Percentiles rank a stretch among this genome's conserved stretches.
phyloP scores from a whole-genome alignment of 2,329 filamentous ascomycete species.

The Aspergillus sojae region DNA sequence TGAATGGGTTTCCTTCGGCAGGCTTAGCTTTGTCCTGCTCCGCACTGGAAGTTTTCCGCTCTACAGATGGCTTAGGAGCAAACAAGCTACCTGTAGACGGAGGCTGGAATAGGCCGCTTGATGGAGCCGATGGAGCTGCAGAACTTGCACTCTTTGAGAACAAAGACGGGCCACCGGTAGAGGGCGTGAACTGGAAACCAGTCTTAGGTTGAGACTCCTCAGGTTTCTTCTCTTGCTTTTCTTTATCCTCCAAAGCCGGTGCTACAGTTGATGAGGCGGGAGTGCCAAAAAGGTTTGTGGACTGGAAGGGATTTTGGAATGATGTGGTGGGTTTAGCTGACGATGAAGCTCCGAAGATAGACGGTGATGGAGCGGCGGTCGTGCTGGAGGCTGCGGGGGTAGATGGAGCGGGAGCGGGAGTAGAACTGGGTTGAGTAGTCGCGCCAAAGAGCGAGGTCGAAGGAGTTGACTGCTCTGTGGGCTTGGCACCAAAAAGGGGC shows the following conservation, averaged over 20 bases:
- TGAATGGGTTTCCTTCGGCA: conserved; percentile 24
- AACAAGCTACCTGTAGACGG: conserved; percentile 26
- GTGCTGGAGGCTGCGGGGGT: conserved; percentile 12
- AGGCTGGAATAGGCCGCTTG: conserved; percentile 22
- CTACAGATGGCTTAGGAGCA: conserved; percentile 20
- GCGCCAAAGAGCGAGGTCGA: conserved; percentile 34
- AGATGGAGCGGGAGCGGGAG: conserved; percentile 19
- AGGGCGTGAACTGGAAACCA: conserved; percentile 17
- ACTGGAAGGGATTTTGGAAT: conserved; percentile 27
- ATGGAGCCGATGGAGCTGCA: conserved; percentile 13
- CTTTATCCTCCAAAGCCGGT: conserved; percentile 16
- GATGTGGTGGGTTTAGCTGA: conserved; percentile 20
- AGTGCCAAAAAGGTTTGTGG: conserved; percentile 23
- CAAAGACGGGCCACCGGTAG: conserved; percentile 17
- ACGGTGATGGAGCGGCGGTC: conserved; percentile 17
- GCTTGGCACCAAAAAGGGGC: conserved; percentile 26
- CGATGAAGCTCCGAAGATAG: conserved; percentile 22
- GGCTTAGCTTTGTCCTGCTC: conserved; percentile 20
- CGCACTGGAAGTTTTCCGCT: conserved; percentile 8
- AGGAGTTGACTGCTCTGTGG: conserved; percentile 22
- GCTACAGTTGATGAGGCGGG: conserved; percentile 12
- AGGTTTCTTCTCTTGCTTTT: conserved; percentile 17
- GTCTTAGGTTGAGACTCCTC: conserved; percentile 16
- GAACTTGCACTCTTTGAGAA: conserved; percentile 23
- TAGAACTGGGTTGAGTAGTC: conserved; percentile 20